Conservation (phyloP, 768 basidiomycete genomes). For the Pulveroboletus sp. region DNA sequence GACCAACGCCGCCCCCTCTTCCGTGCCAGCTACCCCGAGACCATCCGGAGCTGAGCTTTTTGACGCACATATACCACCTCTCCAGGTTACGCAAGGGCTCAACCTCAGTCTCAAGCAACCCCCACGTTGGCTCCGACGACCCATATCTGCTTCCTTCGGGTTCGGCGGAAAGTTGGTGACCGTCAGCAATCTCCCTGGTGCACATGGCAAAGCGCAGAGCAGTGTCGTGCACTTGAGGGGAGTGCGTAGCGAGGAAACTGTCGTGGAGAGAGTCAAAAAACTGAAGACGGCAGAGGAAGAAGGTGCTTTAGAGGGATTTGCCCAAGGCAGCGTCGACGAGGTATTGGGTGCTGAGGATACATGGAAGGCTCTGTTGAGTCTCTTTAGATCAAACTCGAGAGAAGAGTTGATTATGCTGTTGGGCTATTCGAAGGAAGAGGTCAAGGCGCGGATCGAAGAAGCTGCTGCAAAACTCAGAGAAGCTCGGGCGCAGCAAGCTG, state of each 20-base stretch:
- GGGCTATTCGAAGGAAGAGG: slow-evolving; percentile 89
- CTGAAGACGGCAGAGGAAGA: slow-evolving; percentile 62
- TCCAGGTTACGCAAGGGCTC: slow-evolving; percentile 42
- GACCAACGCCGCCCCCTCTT: slow-evolving; percentile 51
- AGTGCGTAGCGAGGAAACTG: slow-evolving; percentile 69
- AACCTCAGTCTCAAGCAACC: slow-evolving; percentile 88
- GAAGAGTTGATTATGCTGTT: slow-evolving; percentile 88
- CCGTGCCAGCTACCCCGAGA: slow-evolving; percentile 44
- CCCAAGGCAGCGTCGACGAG: slow-evolving; percentile 47
- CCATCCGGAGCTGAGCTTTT: slow-evolving; percentile 76
- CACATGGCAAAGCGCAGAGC: slow-evolving; percentile 80
- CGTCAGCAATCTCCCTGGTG: slow-evolving; percentile 70
- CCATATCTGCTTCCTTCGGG: slow-evolving; percentile 79
- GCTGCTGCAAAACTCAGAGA: slow-evolving; percentile 75
- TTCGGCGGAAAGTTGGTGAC: slow-evolving; percentile 88
- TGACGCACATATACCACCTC: slow-evolving; percentile 47
- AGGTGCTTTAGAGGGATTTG: slow-evolving; percentile 60
- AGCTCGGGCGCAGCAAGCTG: slow-evolving; percentile 24
- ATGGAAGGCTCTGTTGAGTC: slow-evolving; percentile 86
- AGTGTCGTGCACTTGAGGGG: slow-evolving; percentile 76
- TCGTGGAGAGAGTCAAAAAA: slow-evolving; percentile 72
- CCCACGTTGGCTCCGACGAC: slow-evolving; percentile 94
- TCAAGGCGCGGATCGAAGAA: slow-evolving; percentile 74
- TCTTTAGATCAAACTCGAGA: slow-evolving; percentile 87
- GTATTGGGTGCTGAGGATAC: slow-evolving; percentile 44